Evolutionary conservation across 2,329 filamentous ascomycete species (phyloP).

Genomic region (Orbilia brochopaga): DNA sequence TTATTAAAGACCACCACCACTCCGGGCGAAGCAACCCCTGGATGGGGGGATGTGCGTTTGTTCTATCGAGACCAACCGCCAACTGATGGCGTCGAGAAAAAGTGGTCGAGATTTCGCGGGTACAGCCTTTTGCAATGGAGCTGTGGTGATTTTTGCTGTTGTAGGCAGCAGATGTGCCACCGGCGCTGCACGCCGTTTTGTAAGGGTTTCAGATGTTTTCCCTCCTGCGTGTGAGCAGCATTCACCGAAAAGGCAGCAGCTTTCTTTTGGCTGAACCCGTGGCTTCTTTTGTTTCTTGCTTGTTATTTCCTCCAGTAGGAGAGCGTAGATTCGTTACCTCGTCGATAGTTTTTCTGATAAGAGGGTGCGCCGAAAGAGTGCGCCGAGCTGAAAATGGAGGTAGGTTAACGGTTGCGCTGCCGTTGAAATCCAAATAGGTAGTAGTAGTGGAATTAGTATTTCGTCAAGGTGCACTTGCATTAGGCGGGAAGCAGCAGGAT

Average conservation of each 20-base stretch:
- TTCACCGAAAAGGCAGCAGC: slow-evolving; percentile 49
- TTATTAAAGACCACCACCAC: slow-evolving; percentile 43
- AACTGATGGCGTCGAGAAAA: slow-evolving; percentile 24
- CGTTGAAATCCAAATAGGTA: slow-evolving; percentile 7
- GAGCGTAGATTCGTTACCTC: slow-evolving; percentile 4
- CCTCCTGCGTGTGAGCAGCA: slow-evolving; percentile 44
- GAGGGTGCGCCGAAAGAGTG: slow-evolving; percentile 24
- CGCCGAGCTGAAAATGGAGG: slow-evolving; percentile 10
- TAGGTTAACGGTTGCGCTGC: slow-evolving; percentile 15
- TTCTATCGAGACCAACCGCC: slow-evolving; percentile 27
- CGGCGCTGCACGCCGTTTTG: slow-evolving; percentile 40
- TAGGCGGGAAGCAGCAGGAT: slow-evolving; percentile 29
- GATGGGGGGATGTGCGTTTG: too few species aligned
- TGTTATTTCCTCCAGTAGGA: slow-evolving; percentile 2
- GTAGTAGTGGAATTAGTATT: background rate
- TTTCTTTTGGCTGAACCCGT: slow-evolving; percentile 35
- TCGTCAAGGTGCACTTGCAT: slow-evolving; percentile 6
- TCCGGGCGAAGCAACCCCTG: slow-evolving; percentile 26
- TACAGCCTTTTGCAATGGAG: slow-evolving; percentile 41
- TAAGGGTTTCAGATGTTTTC: slow-evolving; percentile 39
- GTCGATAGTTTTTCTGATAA: slow-evolving; percentile 37
- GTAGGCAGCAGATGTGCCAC: slow-evolving; percentile 43
- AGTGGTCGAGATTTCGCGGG: slow-evolving; percentile 37
- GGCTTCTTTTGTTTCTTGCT: slow-evolving; percentile 6
- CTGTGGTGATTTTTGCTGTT: slow-evolving; percentile 16